Evolutionary conservation across 495 filamentous ascomycete species (phyloP), one percentile per base, ranked within the genome.

Genomic region (Annulohypoxylon nitens): DNA sequence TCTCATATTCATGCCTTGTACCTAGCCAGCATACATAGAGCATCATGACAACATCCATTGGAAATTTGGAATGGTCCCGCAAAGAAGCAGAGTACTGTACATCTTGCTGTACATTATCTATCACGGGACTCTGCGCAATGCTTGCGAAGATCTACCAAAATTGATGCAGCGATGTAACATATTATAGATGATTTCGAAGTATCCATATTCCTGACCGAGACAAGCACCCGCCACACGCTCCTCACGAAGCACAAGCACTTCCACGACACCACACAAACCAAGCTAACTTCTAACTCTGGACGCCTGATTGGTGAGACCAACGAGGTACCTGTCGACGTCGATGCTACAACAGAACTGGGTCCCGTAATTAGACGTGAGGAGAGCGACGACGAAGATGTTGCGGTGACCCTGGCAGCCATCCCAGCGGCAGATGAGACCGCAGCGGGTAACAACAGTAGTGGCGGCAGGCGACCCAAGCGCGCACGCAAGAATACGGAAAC

Each of bases 181-280:
- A 55, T 18, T 33, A 61, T 78, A 97, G 96, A 97, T 83, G 95
- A 97, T 58, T 99, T 98, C 76, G 94, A 98, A 78, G 93, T 97
- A 43, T 91, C 93, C 16, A 90, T 98, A 69, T 99, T 98, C 82
- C 87, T 99, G 73, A 97, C 92, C 37, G 92, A 97, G 80, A 91
- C 90, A 6, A 90, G 90, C 23, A 93, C 93, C n/a, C 89, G 94
- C 33, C 95, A 98, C 84, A 91, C 93, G 14, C 85, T 99, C 9
- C 87, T 98, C 60, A 91, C 91, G 69, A 95, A 95, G 76, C 88
- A 90, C 62, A 98, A 97, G 81, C 84, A 78, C 84, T 93, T 88
- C 72, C 88, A 78, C 74, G 84, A 88, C 54, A 89, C 75, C 57
- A 81, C 77, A 55, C 87, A 86, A 79, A 82, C 78, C 20, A 83